Evolutionary conservation across 441 rosid genomes (phyloP), one percentile per base, ranked within the genome.

Genomic region (Populus hybrid): DNA sequence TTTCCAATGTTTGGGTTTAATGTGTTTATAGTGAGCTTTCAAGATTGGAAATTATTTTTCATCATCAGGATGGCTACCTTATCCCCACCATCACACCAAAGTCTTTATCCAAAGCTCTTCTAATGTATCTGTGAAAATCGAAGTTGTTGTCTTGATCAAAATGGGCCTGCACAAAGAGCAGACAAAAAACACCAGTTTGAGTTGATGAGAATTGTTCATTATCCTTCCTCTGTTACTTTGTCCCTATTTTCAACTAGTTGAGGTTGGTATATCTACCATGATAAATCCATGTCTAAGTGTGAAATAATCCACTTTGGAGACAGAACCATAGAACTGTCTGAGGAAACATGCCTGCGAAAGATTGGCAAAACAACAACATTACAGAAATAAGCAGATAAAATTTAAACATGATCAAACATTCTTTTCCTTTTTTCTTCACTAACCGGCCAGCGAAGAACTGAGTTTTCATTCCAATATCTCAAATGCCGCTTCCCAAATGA

Each of bases 251-350:
- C 28, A 61, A 9, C 28, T 61, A 23, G 6, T 9, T 23, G 65
- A 61, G 65, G 26, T 9, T 9, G 2, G 11, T 23, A 61, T 61
- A n/a, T n/a, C 12, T 89, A 92, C 97, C 90, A 1, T 78, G 61
- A 91, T 83, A 81, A 92, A 92, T 77, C 97, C 97, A 81, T 91
- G 93, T 59, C 95, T 83, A 18, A 92, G 85, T 14, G 93, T 87
- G 50, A 92, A 76, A 73, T 91, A 92, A 82, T 92, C 97, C 16
- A 79, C 88, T 84, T 82, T 90, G 63, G 88, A 85, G 64, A 91
- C 93, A 6, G 97, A 88, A 59, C 84, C 84, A 67, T 79, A 85
- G 78, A 92, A 92, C 77, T 91, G 97, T 66, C 95, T 83, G 38
- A 85, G 71, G 77, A 91, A 90, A 75, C 82, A 83, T 72, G 78